Conservation (phyloP, 106 monocot species). For the Acorus calamus region DNA sequence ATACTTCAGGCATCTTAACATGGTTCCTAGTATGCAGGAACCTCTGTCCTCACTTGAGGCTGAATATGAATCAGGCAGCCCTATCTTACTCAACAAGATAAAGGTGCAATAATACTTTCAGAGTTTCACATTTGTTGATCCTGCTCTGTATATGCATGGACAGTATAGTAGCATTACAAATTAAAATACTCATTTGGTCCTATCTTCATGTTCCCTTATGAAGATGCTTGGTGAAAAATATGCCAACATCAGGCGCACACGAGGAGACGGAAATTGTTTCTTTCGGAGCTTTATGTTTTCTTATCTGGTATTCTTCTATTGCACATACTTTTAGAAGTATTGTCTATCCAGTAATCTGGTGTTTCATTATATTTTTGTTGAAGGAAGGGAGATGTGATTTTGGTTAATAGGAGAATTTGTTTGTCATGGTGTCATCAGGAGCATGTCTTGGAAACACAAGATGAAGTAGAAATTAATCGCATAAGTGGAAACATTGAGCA, state of each 20-base stretch:
- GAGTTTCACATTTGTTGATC: background rate
- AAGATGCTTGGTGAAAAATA: constrained; percentile 87
- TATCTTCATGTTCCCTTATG: constrained; percentile 8
- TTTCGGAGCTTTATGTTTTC: constrained; percentile 97
- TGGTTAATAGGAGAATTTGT: constrained; percentile 5
- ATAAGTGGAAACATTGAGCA: constrained; percentile 48
- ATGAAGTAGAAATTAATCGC: constrained; percentile 58
- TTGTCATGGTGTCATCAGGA: constrained; percentile 39
- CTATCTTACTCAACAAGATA: constrained; percentile 83
- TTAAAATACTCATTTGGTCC: background rate
- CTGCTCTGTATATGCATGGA: background rate
- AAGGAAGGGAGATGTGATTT: background rate
- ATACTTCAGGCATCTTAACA: background rate
- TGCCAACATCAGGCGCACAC: constrained; percentile 62
- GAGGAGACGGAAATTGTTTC: constrained; percentile 98
- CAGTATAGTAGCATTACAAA: background rate
- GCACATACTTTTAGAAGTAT: constrained; percentile 1
- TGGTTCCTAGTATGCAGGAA: constrained; percentile 48
- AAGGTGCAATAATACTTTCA: constrained; percentile 40
- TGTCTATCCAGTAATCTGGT: background rate
- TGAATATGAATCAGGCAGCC: constrained; percentile 73
- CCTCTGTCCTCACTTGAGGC: constrained; percentile 71
- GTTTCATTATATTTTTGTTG: background rate
- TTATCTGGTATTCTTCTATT: constrained; percentile 55
- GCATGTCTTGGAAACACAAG: constrained; percentile 80